A percentile compares a stretch with the other conserved stretches of the same genome.
These are phyloP conservation scores for Wallacemonas sp. DNA, from an alignment of 208 protist species.

Conservation along the genomic window DNA sequence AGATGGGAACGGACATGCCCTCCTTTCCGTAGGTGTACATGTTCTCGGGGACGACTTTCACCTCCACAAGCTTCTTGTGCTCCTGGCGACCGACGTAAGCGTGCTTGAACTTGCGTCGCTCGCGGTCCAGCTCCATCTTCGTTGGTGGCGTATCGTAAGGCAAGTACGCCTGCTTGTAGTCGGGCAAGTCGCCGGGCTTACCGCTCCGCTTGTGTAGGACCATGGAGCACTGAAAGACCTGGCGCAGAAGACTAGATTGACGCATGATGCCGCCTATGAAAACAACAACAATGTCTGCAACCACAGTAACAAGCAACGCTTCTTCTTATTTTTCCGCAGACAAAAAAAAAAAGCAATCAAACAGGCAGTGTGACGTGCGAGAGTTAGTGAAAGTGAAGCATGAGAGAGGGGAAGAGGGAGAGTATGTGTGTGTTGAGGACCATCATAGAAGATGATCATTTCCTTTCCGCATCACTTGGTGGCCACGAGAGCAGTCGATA, in stretches of 20 bases:
- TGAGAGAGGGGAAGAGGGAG: too few species aligned
- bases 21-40: slow-evolving; percentile 93
- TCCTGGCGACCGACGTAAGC: slow-evolving; percentile 77
- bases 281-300: slow-evolving; percentile 17
- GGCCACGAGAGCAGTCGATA: too few species aligned
- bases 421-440: too few species aligned
- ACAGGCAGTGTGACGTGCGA: too few species aligned
- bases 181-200: slow-evolving; percentile 73
- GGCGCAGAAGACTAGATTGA: slow-evolving; percentile 15
- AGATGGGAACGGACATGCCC: slow-evolving; percentile 90
- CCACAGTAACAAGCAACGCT: too few species aligned
- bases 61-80: slow-evolving; percentile 74
- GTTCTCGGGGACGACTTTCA: slow-evolving; percentile 89
- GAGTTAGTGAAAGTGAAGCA: too few species aligned
- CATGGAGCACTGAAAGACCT: slow-evolving; percentile 3
- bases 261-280: slow-evolving; percentile 22
- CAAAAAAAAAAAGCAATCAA: slow-evolving; percentile 15
- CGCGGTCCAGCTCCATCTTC: slow-evolving; percentile 75
- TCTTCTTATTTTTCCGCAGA: too few species aligned
- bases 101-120: slow-evolving; percentile 69
- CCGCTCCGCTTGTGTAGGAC: slow-evolving; percentile 70
- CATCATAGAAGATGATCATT: too few species aligned
- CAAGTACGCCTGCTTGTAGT: slow-evolving; percentile 89
- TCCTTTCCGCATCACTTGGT: too few species aligned
- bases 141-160: slow-evolving; percentile 85